Base-by-base conservation (phyloP, 106 monocot genomes). In the Dioscorea alata region DNA sequence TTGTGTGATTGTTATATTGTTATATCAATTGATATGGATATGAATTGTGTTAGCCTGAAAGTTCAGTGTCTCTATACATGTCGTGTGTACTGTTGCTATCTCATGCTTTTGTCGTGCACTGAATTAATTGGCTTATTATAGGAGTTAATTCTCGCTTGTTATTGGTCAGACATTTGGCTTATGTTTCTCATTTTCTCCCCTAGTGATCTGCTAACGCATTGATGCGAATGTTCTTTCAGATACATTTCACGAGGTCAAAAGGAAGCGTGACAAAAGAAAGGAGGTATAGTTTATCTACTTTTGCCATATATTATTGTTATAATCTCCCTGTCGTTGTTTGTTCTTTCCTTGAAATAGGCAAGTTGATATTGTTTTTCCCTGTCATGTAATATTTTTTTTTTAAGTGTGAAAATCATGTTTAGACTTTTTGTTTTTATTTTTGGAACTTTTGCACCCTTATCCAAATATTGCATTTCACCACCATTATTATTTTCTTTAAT, bases 181-280 rank as follows among this genome's bases (percentile, higher is more conserved):
- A 42, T 8, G 9, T 42, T 42, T 42, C 42, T 42, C 42, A 42
- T 10, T 42, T 42, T 42, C 42, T 10, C 42, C 6, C 2, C 1
- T 42, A 10, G 42, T 10, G 10, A 6, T 42, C 42, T 42, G 42
- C 42, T 42, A 6, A 42, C 6, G 42, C 42, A 42, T 8, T 42
- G 42, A 42, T 42, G 42, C 6, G 42, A 42, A 42, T 54, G 15
- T 54, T 68, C 56, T 68, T 82, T 42, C 86, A 96, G 96, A 92
- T 80, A 77, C 91, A 24, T 96, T 96, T 82, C 96, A 96, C 60
- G 96, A 89, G 89, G 96, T 96, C 58, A 96, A 80, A 69, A 92
- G 89, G 76, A 96, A 83, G 80, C 86, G 91, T 25, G 91, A 96
- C 53, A 88, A 89, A 84, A 92, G 69, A 76, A 96, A 89, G 57